Percentiles rank a stretch among this genome's conserved stretches.
Evolutionary conservation across 805 yeast species (phyloP).

Genomic region (Myxozyma sirexii): DNA sequence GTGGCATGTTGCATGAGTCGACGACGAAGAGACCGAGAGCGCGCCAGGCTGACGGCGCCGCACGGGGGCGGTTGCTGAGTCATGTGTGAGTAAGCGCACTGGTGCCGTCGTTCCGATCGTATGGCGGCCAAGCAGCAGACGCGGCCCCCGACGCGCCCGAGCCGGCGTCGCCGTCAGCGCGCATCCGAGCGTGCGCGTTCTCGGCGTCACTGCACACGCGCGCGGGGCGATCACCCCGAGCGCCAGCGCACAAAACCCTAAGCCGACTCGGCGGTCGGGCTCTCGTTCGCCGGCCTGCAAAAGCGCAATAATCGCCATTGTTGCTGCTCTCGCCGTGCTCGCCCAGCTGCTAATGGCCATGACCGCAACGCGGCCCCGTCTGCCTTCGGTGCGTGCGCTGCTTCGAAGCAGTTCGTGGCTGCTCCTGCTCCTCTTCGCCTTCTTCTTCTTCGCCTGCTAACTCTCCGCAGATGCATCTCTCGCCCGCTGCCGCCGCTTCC

Average conservation of each 20-base stretch:
- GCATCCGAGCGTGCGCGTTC: too few species aligned
- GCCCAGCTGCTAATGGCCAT: slow-evolving; percentile 3
- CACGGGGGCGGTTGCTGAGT: too few species aligned
- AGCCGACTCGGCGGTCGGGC: slow-evolving; percentile 9
- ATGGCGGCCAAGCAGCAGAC: too few species aligned
- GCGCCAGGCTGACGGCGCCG: too few species aligned
- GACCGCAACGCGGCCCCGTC: slow-evolving; percentile 19
- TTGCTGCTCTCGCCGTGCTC: background rate
- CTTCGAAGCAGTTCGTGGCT: background rate
- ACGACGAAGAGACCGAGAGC: too few species aligned
- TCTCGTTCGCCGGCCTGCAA: slow-evolving; percentile 1
- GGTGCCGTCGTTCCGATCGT: too few species aligned
- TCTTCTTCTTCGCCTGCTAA: background rate
- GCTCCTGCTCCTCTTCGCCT: background rate
- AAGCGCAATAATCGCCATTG: background rate
- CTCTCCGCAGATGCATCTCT: background rate
- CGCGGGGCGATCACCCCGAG: too few species aligned
- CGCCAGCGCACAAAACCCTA: too few species aligned
- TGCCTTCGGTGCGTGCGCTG: slow-evolving; percentile 16
- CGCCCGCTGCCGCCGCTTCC: slow-evolving; percentile 4
- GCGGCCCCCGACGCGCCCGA: too few species aligned
- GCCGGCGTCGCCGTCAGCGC: too few species aligned
- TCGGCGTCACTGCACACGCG: too few species aligned
- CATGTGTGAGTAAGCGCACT: too few species aligned
- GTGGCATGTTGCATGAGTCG: background rate